Evolutionary conservation across 176 grass and related monocot genomes (phyloP).

Genomic region (Miscanthus lutarioriparius): DNA sequence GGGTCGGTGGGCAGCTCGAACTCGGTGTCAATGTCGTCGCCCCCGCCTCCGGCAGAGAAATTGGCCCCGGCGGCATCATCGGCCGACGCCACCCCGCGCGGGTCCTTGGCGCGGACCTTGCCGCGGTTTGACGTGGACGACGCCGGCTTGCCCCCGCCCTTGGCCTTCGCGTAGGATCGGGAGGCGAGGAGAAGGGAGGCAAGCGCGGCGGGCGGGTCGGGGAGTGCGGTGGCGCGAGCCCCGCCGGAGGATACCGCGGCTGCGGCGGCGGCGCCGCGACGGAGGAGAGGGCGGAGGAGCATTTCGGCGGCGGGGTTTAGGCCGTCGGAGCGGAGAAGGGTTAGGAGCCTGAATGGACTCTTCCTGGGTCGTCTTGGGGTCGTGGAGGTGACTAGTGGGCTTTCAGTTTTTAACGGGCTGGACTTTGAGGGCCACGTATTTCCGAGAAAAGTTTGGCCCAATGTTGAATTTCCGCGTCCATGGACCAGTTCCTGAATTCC

Average conservation of each 20-base stretch:
- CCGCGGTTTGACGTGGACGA: slow-evolving; percentile 43
- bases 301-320: slow-evolving; percentile 53
- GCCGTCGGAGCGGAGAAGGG: slow-evolving; percentile 33
- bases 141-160: slow-evolving; percentile 59
- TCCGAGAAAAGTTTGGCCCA: background rate
- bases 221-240: background rate
- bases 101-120: slow-evolving; percentile 62
- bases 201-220: slow-evolving; percentile 14
- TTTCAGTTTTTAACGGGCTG: background rate
- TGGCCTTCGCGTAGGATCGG: slow-evolving; percentile 75
- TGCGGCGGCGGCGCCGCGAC: slow-evolving; percentile 27
- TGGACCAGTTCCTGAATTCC: too few relatives aligned
- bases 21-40: slow-evolving; percentile 49
- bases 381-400: background rate
- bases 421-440: background rate
- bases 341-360: background rate
- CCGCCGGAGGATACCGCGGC: background rate
- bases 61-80: slow-evolving; percentile 32
- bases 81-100: slow-evolving; percentile 43
- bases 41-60: slow-evolving; percentile 11
- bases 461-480: too few relatives aligned
- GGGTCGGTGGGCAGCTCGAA: slow-evolving; percentile 79
- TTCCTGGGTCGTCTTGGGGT: background rate
- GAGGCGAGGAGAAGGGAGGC: slow-evolving; percentile 33
- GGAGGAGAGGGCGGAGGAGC: slow-evolving; percentile 68